A percentile compares a stretch with the other conserved stretches of the same genome.
phyloP scores from a whole-genome alignment of 352 stramenopile genomes.

The Phytopythium helicoides region DNA sequence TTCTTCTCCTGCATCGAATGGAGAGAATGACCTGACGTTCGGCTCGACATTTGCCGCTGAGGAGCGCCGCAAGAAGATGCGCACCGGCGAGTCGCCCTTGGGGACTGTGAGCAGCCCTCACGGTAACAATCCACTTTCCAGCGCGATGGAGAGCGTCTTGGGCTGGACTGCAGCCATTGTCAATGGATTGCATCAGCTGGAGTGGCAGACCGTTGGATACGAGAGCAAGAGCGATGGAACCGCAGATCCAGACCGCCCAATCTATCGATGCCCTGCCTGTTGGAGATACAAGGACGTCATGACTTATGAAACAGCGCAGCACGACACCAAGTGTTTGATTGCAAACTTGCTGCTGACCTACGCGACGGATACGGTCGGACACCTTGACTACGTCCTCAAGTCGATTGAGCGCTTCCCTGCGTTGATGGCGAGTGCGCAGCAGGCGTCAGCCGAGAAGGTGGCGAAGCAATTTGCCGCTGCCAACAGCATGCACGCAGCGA shows the following conservation, averaged over 20 bases:
- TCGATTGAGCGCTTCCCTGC: constrained; percentile 67
- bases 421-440: constrained; percentile 51
- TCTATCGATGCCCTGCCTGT: constrained; percentile 80
- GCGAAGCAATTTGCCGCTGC: constrained; percentile 27
- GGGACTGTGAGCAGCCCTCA: constrained; percentile 19
- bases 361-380: constrained; percentile 71
- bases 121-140: constrained; percentile 41
- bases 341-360: constrained; percentile 81
- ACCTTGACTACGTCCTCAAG: constrained; percentile 79
- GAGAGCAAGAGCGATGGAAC: constrained; percentile 72
- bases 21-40: constrained; percentile 61
- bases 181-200: constrained; percentile 70
- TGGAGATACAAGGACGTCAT: constrained; percentile 86
- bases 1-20: constrained; percentile 68
- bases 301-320: constrained; percentile 79
- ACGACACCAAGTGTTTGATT: constrained; percentile 84
- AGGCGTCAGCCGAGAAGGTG: constrained; percentile 42
- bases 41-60: constrained; percentile 52
- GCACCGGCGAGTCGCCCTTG: constrained; percentile 23
- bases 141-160: constrained; percentile 73
- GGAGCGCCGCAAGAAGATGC: constrained; percentile 70
- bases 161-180: constrained; percentile 73
- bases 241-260: constrained; percentile 65
- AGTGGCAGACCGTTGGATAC: constrained; percentile 82
- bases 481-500: constrained; percentile 12